Conservation (phyloP, 495 filamentous ascomycete species). For the Oleoguttula mirabilis region DNA sequence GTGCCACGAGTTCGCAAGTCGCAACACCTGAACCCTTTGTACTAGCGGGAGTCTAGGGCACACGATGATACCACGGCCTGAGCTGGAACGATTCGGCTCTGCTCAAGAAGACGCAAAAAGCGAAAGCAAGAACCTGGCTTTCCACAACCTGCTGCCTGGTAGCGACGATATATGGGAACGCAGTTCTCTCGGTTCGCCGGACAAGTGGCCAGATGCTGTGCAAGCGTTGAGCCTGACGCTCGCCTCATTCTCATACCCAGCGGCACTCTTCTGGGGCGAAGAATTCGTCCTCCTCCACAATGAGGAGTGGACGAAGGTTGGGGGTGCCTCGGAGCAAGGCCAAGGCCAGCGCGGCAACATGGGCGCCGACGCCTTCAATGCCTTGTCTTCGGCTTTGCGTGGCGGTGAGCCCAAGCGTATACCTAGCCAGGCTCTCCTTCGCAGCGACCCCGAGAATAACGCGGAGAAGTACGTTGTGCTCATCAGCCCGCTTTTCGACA, state of each 20-base stretch:
- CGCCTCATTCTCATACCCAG: slow-evolving; percentile 23
- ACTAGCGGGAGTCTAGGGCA: no score
- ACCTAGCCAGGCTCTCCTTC: slow-evolving; percentile 17
- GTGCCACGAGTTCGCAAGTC: no score
- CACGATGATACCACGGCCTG: no score
- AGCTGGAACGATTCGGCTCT: no score
- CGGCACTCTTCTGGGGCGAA: slow-evolving; percentile 27
- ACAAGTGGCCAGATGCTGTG: slow-evolving; percentile 23
- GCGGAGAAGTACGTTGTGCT: slow-evolving; percentile 17
- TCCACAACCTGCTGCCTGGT: no score
- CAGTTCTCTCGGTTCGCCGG: slow-evolving; percentile 20
- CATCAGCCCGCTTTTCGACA: slow-evolving; percentile 24
- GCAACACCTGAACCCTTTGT: no score
- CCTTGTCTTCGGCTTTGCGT: slow-evolving; percentile 14
- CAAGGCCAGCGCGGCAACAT: slow-evolving; percentile 16
- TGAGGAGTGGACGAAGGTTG: slow-evolving; percentile 22
- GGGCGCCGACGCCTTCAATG: slow-evolving; percentile 14
- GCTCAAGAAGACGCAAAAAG: no score
- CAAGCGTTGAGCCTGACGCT: slow-evolving; percentile 20
- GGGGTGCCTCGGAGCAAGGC: slow-evolving; percentile 5
- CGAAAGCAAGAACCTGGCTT: no score
- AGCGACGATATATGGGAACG: slow-evolving; percentile 1
- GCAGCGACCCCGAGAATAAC: background rate
- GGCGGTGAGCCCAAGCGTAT: slow-evolving; percentile 7
- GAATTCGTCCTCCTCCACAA: slow-evolving; percentile 24